Evolutionary conservation across 2,329 filamentous ascomycete species (phyloP).

Genomic region (Didymella lethalis): DNA sequence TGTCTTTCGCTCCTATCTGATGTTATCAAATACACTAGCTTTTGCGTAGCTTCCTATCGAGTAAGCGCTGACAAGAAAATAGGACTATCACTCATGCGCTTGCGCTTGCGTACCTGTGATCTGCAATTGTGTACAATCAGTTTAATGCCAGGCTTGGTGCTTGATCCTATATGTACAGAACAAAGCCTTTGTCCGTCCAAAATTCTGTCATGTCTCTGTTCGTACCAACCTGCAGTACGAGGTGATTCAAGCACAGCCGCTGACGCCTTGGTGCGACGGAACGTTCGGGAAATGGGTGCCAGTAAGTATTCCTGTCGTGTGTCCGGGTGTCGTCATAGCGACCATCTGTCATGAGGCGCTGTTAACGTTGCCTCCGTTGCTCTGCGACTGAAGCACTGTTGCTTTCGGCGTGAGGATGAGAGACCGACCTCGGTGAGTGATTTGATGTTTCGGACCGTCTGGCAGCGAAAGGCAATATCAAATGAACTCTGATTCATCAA

Average conservation of each 20-base stretch:
- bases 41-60: slow-evolving; percentile 3
- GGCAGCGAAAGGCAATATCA: slow-evolving; percentile 8
- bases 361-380: not conserved
- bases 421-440: slow-evolving; percentile 2
- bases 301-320: slow-evolving; percentile 9
- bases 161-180: not conserved
- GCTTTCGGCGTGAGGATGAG: not conserved
- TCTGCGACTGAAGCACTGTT: not conserved
- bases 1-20: slow-evolving; percentile 57
- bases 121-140: not conserved
- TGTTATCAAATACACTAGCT: slow-evolving; percentile 2
- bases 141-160: slow-evolving; percentile 7
- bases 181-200: slow-evolving; percentile 23
- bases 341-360: slow-evolving; percentile 1
- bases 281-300: slow-evolving; percentile 12
- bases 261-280: slow-evolving; percentile 27
- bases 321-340: not conserved
- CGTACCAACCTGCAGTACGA: slow-evolving; percentile 15
- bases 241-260: slow-evolving; percentile 22
- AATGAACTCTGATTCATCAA: not conserved
- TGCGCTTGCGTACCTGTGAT: not conserved
- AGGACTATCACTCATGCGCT: not conserved
- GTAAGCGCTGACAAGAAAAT: slow-evolving; percentile 13
- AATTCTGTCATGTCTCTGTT: slow-evolving; percentile 9
- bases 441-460: slow-evolving; percentile 13